Conservation (phyloP, 768 basidiomycete species). For the Termitomyces sp. region DNA sequence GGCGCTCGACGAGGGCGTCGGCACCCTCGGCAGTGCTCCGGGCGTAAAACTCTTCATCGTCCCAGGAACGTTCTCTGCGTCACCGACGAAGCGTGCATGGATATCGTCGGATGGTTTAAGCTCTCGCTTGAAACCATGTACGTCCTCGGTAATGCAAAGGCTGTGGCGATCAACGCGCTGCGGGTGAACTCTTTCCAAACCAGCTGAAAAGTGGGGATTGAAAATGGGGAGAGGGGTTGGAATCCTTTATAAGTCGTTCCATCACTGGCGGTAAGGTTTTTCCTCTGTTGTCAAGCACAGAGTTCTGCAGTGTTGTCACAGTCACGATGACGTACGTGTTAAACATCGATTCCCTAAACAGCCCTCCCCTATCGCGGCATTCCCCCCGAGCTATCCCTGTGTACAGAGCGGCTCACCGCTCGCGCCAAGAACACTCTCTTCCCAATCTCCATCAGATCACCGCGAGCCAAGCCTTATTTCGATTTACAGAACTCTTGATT, state of each 20-base stretch:
- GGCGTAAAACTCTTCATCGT: not conserved
- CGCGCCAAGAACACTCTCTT: no score
- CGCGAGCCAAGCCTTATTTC: no score
- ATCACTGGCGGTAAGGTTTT: not conserved
- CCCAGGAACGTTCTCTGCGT: slow-evolving; percentile 2
- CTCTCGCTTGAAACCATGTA: not conserved
- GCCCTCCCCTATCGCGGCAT: no score
- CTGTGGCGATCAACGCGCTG: slow-evolving; percentile 15
- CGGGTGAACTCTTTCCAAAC: slow-evolving; percentile 9
- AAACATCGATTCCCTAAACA: no score
- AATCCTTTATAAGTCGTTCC: not conserved
- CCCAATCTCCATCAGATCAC: no score
- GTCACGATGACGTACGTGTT: no score
- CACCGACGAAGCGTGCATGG: not conserved
- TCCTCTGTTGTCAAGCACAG: not conserved
- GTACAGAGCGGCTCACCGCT: no score
- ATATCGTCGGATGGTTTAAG: not conserved
- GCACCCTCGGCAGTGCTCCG: not conserved
- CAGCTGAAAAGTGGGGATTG: slow-evolving; percentile 13
- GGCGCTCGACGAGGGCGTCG: not conserved
- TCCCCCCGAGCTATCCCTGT: no score
- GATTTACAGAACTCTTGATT: no score
- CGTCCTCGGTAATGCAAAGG: not conserved
- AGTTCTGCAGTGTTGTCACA: not conserved
- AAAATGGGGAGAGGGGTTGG: not conserved